Percentiles rank a stretch among this genome's conserved stretches.
Evolutionary conservation across 768 basidiomycete species (phyloP).

Genomic region (Trametes sanguinea): DNA sequence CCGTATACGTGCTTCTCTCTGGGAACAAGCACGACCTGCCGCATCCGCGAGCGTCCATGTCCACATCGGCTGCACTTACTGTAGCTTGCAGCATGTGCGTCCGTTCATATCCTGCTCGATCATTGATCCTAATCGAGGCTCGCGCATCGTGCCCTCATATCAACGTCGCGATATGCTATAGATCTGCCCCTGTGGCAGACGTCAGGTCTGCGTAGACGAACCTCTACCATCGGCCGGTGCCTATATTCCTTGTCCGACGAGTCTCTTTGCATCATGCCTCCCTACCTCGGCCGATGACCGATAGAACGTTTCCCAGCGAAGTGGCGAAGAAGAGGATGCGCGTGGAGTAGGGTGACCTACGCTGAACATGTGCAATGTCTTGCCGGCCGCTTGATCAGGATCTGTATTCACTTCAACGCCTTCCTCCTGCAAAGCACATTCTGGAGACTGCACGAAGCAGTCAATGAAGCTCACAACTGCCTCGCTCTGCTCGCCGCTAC

Average conservation of each 20-base stretch:
- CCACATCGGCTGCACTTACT: no score
- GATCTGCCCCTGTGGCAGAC: neutral
- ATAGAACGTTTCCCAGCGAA: neutral
- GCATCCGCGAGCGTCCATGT: neutral
- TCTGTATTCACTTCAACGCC: no score
- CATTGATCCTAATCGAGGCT: constrained; percentile 14
- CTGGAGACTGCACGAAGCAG: no score
- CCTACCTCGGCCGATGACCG: no score
- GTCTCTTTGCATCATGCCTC: no score
- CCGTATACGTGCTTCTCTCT: constrained; percentile 9
- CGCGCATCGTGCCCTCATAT: neutral
- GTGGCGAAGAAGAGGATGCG: constrained; percentile 4
- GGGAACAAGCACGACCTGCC: neutral
- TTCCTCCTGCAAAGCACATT: no score
- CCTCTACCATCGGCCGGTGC: neutral
- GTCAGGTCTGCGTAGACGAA: no score
- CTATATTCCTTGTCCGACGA: no score
- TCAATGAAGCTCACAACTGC: neutral
- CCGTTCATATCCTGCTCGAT: constrained; percentile 3
- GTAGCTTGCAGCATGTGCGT: neutral
- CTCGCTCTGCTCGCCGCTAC: constrained; percentile 1
- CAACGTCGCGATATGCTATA: neutral
- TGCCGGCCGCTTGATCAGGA: no score
- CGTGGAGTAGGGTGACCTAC: constrained; percentile 10
- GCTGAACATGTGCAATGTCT: neutral